Evolutionary conservation across 2,329 filamentous ascomycete species (phyloP).

Genomic region (Phyllosticta citriasiana): DNA sequence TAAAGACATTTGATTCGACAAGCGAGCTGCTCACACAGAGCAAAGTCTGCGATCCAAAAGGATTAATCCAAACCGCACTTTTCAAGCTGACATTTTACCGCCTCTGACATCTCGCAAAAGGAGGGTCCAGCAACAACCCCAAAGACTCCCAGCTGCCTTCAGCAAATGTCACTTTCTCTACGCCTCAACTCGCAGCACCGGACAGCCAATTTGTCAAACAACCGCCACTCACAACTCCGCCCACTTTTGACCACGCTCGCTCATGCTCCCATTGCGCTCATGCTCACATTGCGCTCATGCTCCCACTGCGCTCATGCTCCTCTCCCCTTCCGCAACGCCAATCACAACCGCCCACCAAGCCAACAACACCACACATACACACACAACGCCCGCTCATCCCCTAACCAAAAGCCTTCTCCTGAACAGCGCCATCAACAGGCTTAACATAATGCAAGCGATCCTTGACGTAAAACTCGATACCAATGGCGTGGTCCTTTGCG

Average conservation of each 20-base stretch:
- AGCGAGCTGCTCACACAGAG: no score
- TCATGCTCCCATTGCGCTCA: not conserved
- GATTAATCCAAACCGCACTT: no score
- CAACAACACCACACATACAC: not conserved
- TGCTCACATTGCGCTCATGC: not conserved
- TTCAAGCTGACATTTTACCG: no score
- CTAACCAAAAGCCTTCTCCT: slow-evolving; percentile 29
- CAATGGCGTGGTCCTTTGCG: slow-evolving; percentile 34
- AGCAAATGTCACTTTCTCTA: no score
- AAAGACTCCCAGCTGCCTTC: no score
- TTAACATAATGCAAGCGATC: slow-evolving; percentile 38
- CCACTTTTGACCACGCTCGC: not conserved
- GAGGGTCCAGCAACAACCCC: no score
- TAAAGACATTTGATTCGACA: no score
- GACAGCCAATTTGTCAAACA: no score
- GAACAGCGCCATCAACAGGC: slow-evolving; percentile 37
- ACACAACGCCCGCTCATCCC: not conserved
- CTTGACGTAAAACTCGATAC: slow-evolving; percentile 45
- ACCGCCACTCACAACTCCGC: no score
- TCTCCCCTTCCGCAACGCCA: not conserved
- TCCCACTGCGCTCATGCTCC: not conserved
- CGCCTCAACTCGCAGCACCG: no score
- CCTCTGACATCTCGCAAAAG: no score
- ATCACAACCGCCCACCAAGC: not conserved
- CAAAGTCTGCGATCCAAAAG: no score